These are phyloP conservation scores for Linnemannia zychae DNA, from an alignment of 192 early-diverging fungal genomes.

Conservation along the genomic window DNA sequence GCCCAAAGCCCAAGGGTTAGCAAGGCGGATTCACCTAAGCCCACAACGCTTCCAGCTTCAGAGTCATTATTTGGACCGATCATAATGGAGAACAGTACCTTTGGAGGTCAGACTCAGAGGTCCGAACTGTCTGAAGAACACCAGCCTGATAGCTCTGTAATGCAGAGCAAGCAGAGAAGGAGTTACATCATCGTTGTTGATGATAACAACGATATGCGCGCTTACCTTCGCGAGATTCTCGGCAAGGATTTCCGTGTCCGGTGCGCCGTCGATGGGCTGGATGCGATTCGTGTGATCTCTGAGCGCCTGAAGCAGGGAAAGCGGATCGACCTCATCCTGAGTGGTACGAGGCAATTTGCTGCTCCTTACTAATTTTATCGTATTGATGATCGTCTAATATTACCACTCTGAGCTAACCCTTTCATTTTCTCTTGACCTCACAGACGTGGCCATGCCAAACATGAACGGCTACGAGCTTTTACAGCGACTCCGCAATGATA, in stretches of 20 bases:
- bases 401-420: slow-evolving; percentile 6
- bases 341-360: slow-evolving; percentile 35
- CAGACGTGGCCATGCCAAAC: slow-evolving; percentile 75
- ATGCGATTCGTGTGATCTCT: slow-evolving; percentile 48
- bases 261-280: slow-evolving; percentile 54
- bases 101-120: not conserved
- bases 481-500: slow-evolving; percentile 52
- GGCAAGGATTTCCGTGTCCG: slow-evolving; percentile 51
- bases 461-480: slow-evolving; percentile 70
- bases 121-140: slow-evolving; percentile 1
- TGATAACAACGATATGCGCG: slow-evolving; percentile 65
- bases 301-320: slow-evolving; percentile 39
- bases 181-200: slow-evolving; percentile 59
- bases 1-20: slow-evolving; percentile 16
- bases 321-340: slow-evolving; percentile 54
- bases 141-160: not conserved
- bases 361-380: not conserved
- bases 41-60: not conserved
- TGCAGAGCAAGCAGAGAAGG: not conserved
- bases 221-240: slow-evolving; percentile 46
- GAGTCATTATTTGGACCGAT: not conserved
- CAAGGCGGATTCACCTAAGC: not conserved
- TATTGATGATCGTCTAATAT: not conserved
- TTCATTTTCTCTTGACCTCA: not conserved
- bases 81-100: slow-evolving; percentile 14